phyloP scores from a whole-genome alignment of 148 eudicot genomes.

The Chenopodium suecicum region DNA sequence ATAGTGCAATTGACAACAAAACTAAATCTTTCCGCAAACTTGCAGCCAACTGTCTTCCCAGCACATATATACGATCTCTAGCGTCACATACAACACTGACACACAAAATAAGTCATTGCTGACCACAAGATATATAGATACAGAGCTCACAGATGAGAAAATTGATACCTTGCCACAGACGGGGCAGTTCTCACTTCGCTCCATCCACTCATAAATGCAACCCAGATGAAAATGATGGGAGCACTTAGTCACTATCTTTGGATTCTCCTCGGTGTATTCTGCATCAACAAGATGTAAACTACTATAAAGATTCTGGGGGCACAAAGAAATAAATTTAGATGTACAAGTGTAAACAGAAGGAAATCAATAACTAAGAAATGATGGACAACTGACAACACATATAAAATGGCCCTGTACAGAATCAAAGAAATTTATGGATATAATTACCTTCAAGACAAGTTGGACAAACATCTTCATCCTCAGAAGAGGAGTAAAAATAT shows the following conservation, averaged over 20 bases:
- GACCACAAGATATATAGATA: not conserved
- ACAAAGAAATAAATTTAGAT: not conserved
- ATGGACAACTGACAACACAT: not conserved
- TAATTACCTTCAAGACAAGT: constrained; percentile 88
- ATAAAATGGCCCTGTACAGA: not conserved
- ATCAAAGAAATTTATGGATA: not conserved
- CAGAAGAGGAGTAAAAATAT: constrained; percentile 67
- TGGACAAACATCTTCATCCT: constrained; percentile 95
- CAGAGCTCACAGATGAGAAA: constrained; percentile 1
- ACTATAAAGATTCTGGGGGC: constrained; percentile 3
- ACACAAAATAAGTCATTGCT: not conserved
- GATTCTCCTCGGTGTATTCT: constrained; percentile 89
- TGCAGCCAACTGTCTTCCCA: not conserved
- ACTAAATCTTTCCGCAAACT: not conserved
- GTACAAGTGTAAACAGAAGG: not conserved
- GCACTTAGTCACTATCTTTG: constrained; percentile 84
- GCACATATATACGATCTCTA: not conserved
- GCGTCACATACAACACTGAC: not conserved
- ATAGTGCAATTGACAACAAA: not conserved
- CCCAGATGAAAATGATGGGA: constrained; percentile 93
- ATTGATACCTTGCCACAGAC: constrained; percentile 87
- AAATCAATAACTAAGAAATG: not conserved
- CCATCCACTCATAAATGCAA: constrained; percentile 99
- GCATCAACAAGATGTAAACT: constrained; percentile 31
- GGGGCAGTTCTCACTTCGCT: constrained; percentile 95